Conservation (phyloP, 345 rosid genomes). For the Hypericum androsaemum region DNA sequence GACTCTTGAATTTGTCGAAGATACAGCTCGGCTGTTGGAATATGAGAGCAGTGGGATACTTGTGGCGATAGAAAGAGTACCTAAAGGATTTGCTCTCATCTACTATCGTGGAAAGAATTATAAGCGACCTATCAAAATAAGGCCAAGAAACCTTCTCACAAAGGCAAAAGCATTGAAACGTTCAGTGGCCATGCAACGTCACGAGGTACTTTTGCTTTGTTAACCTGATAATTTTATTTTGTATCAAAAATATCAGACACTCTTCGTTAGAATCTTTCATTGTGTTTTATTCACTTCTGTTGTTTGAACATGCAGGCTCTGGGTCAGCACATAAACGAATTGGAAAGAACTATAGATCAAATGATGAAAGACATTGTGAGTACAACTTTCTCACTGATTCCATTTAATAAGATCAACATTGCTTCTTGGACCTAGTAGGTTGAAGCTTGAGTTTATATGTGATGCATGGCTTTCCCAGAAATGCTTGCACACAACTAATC, state of each 20-base stretch:
- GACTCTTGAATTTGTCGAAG: constrained; percentile 85
- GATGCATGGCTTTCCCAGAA: too few species aligned
- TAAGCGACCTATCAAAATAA: constrained; percentile 63
- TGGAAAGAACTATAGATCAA: constrained; percentile 66
- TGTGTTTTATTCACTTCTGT: constrained; percentile 6
- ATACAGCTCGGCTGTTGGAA: constrained; percentile 81
- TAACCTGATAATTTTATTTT: constrained; percentile 1
- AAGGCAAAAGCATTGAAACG: constrained; percentile 95
- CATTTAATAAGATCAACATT: background rate
- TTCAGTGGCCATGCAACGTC: constrained; percentile 91
- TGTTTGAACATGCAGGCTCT: constrained; percentile 53
- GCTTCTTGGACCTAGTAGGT: too few species aligned
- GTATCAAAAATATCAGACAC: constrained; percentile 8
- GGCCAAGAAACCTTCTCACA: constrained; percentile 92
- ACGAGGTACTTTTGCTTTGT: constrained; percentile 53
- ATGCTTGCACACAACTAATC: too few species aligned
- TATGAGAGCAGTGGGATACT: constrained; percentile 94
- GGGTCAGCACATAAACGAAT: constrained; percentile 79
- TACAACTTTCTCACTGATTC: constrained; percentile 8
- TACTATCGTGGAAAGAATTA: constrained; percentile 96
- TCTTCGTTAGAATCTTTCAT: background rate
- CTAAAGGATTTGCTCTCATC: constrained; percentile 88
- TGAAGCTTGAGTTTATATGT: too few species aligned
- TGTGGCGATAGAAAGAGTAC: constrained; percentile 81
- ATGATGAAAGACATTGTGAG: constrained; percentile 81